phyloP scores from a whole-genome alignment of 257 asterid genomes.

The Ilex asprella region DNA sequence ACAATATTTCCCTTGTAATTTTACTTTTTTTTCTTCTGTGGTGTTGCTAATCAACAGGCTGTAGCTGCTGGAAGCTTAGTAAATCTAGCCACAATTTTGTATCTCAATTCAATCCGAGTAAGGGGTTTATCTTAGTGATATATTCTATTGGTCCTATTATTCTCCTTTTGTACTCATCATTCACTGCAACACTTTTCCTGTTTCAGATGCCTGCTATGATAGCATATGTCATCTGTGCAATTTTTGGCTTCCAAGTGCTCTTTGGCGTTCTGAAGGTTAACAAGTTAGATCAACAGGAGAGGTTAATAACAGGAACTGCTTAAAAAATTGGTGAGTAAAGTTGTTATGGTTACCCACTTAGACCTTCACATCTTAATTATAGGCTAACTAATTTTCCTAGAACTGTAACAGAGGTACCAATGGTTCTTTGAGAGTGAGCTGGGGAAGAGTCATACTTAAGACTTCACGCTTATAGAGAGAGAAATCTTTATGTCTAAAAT shows the following conservation, averaged over 20 bases:
- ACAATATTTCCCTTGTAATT: not conserved
- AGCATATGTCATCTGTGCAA: conserved; percentile 57
- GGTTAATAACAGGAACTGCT: conserved; percentile 88
- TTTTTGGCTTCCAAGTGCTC: conserved; percentile 75
- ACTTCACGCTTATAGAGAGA: too few species aligned
- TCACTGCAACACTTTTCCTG: conserved; percentile 9
- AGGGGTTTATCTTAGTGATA: conserved; percentile 17
- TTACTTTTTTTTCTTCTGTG: not conserved
- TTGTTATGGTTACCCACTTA: too few species aligned
- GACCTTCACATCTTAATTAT: too few species aligned
- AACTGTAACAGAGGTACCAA: too few species aligned
- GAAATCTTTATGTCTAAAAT: too few species aligned
- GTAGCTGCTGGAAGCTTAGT: conserved; percentile 97
- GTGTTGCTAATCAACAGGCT: conserved; percentile 46
- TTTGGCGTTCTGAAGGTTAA: conserved; percentile 67
- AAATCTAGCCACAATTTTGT: conserved; percentile 79
- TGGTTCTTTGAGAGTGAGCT: too few species aligned
- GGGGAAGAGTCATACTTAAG: too few species aligned
- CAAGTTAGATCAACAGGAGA: conserved; percentile 77
- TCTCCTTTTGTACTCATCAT: not conserved
- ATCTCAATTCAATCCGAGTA: conserved; percentile 68
- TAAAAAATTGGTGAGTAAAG: conserved; percentile 18
- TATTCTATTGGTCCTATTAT: not conserved
- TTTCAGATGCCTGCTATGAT: conserved; percentile 68
- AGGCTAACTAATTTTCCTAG: too few species aligned